Evolutionary conservation across 495 filamentous ascomycete species (phyloP).

Genomic region (Parathielavia hyrcaniae): DNA sequence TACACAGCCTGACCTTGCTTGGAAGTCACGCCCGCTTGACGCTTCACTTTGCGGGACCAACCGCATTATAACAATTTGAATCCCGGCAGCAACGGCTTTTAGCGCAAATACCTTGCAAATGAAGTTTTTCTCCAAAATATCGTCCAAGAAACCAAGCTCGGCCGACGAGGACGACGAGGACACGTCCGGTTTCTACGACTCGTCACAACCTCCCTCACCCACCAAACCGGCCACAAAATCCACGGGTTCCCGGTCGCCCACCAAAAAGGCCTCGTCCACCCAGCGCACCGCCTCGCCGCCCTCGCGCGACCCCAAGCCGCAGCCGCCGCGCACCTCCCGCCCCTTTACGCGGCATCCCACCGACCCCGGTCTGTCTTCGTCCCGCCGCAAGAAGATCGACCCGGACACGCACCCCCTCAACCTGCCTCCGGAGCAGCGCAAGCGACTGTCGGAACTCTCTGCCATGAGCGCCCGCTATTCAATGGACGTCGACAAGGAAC

Average conservation of each 20-base stretch:
- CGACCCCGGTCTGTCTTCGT: constrained; percentile 35
- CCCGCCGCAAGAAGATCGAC: constrained; percentile 51
- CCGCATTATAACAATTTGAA: constrained; percentile 29
- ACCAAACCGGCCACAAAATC: constrained; percentile 22
- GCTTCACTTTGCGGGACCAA: constrained; percentile 21
- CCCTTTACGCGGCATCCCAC: constrained; percentile 37
- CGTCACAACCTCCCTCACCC: constrained; percentile 24
- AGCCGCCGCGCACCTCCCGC: constrained; percentile 36
- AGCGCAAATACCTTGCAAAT: constrained; percentile 33
- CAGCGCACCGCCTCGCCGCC: constrained; percentile 26
- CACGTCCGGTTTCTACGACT: constrained; percentile 31
- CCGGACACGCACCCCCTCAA: constrained; percentile 76
- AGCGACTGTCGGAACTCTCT: constrained; percentile 63
- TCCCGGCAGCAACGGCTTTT: constrained; percentile 18
- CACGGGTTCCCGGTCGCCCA: constrained; percentile 30
- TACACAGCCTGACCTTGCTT: constrained; percentile 33
- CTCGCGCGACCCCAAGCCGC: constrained; percentile 27
- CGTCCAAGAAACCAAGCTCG: constrained; percentile 45
- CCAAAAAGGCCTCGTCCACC: constrained; percentile 27
- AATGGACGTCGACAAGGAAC: constrained; percentile 78
- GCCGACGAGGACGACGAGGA: constrained; percentile 45
- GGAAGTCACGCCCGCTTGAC: constrained; percentile 27
- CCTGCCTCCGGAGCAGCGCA: constrained; percentile 76
- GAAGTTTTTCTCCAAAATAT: constrained; percentile 52
- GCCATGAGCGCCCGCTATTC: constrained; percentile 59